Conservation (phyloP, 495 filamentous ascomycete genomes). For the Trypethelium eluteriae region DNA sequence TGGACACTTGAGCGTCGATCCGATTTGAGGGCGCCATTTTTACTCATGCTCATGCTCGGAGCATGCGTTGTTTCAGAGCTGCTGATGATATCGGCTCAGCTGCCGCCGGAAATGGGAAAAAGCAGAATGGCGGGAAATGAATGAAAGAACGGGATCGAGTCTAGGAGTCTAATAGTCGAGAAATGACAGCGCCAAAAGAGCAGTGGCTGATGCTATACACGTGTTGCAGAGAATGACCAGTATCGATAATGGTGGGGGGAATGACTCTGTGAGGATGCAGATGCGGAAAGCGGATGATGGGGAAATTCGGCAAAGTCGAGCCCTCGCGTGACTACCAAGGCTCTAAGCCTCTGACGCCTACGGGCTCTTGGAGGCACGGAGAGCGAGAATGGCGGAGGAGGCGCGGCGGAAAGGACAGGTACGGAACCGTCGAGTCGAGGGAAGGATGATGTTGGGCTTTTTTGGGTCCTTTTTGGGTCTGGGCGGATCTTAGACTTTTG, state of each 20-base stretch:
- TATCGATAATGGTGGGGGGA: conserved; percentile 7
- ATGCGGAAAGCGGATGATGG: neutral
- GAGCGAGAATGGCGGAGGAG: neutral
- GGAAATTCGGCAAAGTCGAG: neutral
- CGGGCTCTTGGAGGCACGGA: neutral
- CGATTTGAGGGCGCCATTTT: conserved; percentile 5
- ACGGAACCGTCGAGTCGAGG: conserved; percentile 7
- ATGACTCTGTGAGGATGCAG: neutral
- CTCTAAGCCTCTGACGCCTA: neutral
- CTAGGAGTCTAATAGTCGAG: neutral
- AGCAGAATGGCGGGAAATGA: neutral
- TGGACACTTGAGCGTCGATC: conserved; percentile 6
- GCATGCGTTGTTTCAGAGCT: conserved; percentile 5
- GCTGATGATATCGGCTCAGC: conserved; percentile 9
- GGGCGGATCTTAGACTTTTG: neutral
- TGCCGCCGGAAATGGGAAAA: neutral
- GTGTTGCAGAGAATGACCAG: neutral
- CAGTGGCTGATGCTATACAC: neutral
- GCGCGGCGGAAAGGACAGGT: conserved; percentile 9
- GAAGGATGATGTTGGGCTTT: neutral
- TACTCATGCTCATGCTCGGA: conserved; percentile 4
- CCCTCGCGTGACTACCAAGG: neutral
- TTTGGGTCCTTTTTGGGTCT: neutral
- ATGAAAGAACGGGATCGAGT: neutral
- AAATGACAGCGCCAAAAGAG: neutral